Conservation (phyloP, 2,329 filamentous ascomycete species). For the Penicillium sp. region DNA sequence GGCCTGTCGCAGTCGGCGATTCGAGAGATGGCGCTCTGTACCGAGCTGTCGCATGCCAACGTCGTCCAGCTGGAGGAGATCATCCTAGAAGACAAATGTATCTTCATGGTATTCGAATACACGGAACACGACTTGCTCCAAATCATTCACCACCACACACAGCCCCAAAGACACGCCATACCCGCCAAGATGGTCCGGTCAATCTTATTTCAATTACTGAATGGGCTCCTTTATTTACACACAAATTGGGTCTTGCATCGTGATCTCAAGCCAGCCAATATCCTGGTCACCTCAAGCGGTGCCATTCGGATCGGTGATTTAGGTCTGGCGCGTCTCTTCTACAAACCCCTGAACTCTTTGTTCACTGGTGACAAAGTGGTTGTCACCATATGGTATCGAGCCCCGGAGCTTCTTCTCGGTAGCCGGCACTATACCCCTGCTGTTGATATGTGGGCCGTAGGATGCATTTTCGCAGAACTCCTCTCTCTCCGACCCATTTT, state of each 20-base stretch:
- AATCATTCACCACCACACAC: constrained; percentile 96
- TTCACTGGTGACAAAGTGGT: constrained; percentile 97
- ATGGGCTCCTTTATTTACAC: constrained; percentile 91
- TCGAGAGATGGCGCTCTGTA: constrained; percentile 95
- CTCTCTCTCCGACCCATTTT: constrained; percentile 90
- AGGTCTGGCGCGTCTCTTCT: constrained; percentile 85
- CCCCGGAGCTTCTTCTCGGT: constrained; percentile 87
- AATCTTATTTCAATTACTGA: constrained; percentile 92
- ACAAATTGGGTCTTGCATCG: constrained; percentile 96
- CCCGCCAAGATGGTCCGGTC: constrained; percentile 85
- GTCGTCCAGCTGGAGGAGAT: constrained; percentile 91
- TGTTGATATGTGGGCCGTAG: constrained; percentile 95
- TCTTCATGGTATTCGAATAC: constrained; percentile 99
- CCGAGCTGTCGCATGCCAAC: constrained; percentile 83
- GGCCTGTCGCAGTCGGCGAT: constrained; percentile 97
- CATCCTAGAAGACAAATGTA: constrained; percentile 96
- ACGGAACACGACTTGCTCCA: constrained; percentile 96
- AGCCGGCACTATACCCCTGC: constrained; percentile 95
- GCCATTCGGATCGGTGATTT: constrained; percentile 94
- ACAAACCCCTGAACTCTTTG: constrained; percentile 87
- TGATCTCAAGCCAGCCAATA: constrained; percentile 96
- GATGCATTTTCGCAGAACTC: constrained; percentile 95
- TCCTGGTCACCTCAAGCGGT: constrained; percentile 90
- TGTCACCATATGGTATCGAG: constrained; percentile 98
- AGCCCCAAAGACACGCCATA: constrained; percentile 82